Base-by-base conservation (phyloP, 2,329 filamentous ascomycete genomes). In the Aspergillus tubingensis region DNA sequence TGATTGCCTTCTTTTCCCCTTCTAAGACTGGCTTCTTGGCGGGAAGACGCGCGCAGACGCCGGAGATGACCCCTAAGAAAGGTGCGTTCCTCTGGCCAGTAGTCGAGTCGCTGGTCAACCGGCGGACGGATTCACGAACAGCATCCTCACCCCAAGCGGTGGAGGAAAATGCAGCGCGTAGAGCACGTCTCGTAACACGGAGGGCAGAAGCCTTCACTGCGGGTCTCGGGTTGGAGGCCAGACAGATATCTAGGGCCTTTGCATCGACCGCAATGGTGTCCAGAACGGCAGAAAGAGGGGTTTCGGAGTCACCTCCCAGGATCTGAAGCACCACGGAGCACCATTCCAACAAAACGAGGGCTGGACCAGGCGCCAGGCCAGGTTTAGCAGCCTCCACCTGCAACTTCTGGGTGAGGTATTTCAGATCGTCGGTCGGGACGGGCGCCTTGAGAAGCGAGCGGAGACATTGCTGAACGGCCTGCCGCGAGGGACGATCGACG, bases 291-390 rank as follows among this genome's bases (percentile, higher is more conserved):
- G 56, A 86, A 85, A 76, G 74, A 88, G 87, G 69, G 81, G 81
- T 54, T 86, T 84, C 88, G 88, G 92, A 47, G 85, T 78, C 85
- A 51, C 83, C 83, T 32, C 85, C 85, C 25, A 92, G 81, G 60
- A 89, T 83, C 70, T 93, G 88, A 67, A 96, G 85, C 54, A 97
- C 79, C 60, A 94, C 76, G 60, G 89, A 90, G 75, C 88, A 92
- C 94, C 94, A 99, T 76, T 96, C 91, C 13, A 95, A 84, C 67
- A 99, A 81, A 52, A 96, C 91, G 73, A 97, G 96, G 5, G 92
- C 91, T 76, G 88, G 96, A 47, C 85, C 86, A 15, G 90, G 80
- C 32, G 94, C 91, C 69, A 98, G 88, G 64, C 87, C 88, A 17
- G 84, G 80, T 75, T 96, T 97, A 64, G 85, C 83, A 13, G 88